Conservation (phyloP, 2,329 filamentous ascomycete genomes). For the Talaromyces atroroseus region DNA sequence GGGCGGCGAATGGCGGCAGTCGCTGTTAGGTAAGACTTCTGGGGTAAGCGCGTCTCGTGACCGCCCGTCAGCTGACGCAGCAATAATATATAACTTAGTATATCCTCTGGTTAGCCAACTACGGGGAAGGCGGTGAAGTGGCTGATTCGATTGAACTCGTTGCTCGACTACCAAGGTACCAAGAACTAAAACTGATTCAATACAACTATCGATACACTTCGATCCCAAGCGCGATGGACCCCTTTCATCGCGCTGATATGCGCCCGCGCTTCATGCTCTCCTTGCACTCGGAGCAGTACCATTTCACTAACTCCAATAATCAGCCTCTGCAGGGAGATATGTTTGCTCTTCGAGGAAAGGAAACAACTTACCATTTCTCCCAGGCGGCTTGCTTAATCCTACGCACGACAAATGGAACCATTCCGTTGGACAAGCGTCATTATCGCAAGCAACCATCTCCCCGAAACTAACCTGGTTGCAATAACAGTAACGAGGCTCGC, state of each 20-base stretch:
- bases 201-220: background rate
- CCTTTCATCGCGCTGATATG: background rate
- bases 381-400: constrained; percentile 72
- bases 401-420: constrained; percentile 84
- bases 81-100: too few species aligned
- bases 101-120: too few species aligned
- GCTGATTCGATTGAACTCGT: too few species aligned
- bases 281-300: constrained; percentile 77
- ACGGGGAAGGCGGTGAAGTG: too few species aligned
- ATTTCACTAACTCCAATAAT: constrained; percentile 56
- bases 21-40: background rate
- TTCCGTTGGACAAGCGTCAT: constrained; percentile 64
- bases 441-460: constrained; percentile 79
- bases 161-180: too few species aligned
- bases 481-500: constrained; percentile 73
- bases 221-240: too few species aligned
- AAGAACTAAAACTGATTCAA: too few species aligned
- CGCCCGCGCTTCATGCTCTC: constrained; percentile 55
- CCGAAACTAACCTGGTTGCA: constrained; percentile 76
- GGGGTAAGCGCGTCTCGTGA: background rate
- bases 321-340: background rate
- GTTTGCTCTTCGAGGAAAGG: background rate
- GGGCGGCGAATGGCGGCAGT: background rate
- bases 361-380: constrained; percentile 60
- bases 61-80: background rate